Percentiles rank a stretch among this genome's conserved stretches.
Conservation (phyloP, 106 monocot species). For the Hemerocallis citrina region DNA sequence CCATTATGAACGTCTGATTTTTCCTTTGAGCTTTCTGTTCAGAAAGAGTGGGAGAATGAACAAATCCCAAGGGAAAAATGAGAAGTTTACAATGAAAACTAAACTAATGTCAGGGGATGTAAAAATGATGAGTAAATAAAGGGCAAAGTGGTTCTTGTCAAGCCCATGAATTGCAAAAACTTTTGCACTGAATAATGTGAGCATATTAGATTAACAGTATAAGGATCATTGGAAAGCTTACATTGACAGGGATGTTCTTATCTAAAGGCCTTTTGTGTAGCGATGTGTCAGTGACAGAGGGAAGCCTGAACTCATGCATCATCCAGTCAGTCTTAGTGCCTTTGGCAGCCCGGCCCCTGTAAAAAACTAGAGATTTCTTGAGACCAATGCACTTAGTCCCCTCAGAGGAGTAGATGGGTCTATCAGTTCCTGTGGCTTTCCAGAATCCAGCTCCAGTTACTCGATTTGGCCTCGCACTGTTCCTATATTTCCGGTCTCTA, state of each 20-base stretch:
- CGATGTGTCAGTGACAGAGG: conserved; percentile 26
- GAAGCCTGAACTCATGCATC: conserved; percentile 83
- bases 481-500: conserved; percentile 56
- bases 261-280: conserved; percentile 30
- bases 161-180: no score
- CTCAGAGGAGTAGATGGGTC: conserved; percentile 55
- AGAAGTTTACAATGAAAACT: no score
- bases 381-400: conserved; percentile 59
- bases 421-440: conserved; percentile 74
- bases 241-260: conserved; percentile 41
- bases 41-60: no score
- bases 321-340: conserved; percentile 67
- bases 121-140: no score
- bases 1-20: no score
- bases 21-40: no score
- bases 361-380: conserved; percentile 69
- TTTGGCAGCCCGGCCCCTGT: conserved; percentile 60
- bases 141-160: no score
- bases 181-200: neutral
- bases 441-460: conserved; percentile 73
- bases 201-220: neutral
- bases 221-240: conserved; percentile 4
- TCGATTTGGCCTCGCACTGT: conserved; percentile 59
- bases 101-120: no score
- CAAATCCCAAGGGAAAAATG: no score